Evolutionary conservation across 148 eudicot species (phyloP), one percentile per base, ranked within the genome.

Genomic region (Vaccinium macrocarpon): DNA sequence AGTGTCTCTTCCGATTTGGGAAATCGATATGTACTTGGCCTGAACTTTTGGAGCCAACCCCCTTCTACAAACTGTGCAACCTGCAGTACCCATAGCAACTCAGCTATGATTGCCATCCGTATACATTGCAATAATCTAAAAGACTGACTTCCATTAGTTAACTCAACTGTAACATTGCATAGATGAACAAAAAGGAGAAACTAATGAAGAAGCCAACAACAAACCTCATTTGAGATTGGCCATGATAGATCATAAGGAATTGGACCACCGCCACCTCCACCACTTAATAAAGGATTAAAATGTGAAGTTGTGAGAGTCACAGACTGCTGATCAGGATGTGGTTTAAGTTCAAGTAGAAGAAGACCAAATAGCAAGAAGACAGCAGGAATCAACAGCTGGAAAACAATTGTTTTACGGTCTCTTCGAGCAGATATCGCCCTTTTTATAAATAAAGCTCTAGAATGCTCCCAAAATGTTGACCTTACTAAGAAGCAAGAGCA

Each of bases 201-300:
- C 42, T 14, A 80, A 62, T 49, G 71, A 79, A 78, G 62, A 82
- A 87, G 35, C 8, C 16, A 88, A 55, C 35, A 57, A 84, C 84
- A 23, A 82, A 95, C 98, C 93, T 92, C 88, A 79, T 90, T 81
- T 15, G 98, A 88, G 59, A 97, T 92, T 53, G 90, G 92, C 86
- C 82, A 86, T 55, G 93, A 88, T 72, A 94, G 88, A 88, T 97
- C 96, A 88, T 89, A 97, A 76, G 99, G 99, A 86, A 97, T 93
- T 32, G 99, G 99, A 82, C 96, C 96, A 35, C 94, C 96, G 49
- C 99, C 99, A 84, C 98, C 99, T 53, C 93, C 94, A 83, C 98
- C 98, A 85, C 93, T 86, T 84, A 97, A 82, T 61, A 95, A 83
- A 86, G 99, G 98, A 91, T 97, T 97, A 81, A 97, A 97, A 82